phyloP scores from a whole-genome alignment of 164 flowering plant species.

The Dillenia turbinata region DNA sequence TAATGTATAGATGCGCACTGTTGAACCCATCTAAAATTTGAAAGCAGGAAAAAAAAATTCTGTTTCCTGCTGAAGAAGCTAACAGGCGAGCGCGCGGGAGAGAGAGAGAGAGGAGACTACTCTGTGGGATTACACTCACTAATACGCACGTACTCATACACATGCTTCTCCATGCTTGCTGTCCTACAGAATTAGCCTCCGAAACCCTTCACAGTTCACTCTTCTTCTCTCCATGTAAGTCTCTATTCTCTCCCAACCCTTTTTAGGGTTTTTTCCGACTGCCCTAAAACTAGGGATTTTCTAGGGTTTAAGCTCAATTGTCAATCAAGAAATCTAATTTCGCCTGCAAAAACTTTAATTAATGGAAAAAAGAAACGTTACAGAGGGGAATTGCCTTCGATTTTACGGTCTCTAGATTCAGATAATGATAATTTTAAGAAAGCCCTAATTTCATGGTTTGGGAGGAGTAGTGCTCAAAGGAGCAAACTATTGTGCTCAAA shows the following conservation, averaged over 20 bases:
- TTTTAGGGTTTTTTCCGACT: constrained; percentile 10
- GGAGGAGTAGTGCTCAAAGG: constrained; percentile 66
- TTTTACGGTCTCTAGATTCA: constrained; percentile 48
- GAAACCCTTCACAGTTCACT: constrained; percentile 14
- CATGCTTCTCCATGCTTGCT: constrained; percentile 17
- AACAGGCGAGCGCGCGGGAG: too few relatives aligned
- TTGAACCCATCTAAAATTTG: too few relatives aligned
- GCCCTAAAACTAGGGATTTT: constrained; percentile 15
- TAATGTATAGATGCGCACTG: too few relatives aligned
- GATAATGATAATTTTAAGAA: constrained; percentile 33
- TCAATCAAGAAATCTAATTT: constrained; percentile 22
- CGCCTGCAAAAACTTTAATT: constrained; percentile 17
- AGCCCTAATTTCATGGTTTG: constrained; percentile 36
- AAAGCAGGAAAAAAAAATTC: too few relatives aligned
- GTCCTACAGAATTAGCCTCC: constrained; percentile 13
- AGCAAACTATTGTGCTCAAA: constrained; percentile 81
- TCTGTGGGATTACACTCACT: too few relatives aligned
- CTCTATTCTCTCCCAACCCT: constrained; percentile 7
- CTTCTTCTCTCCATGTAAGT: constrained; percentile 20
- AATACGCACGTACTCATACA: too few relatives aligned
- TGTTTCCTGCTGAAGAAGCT: too few relatives aligned
- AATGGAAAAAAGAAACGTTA: constrained; percentile 38
- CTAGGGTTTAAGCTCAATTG: constrained; percentile 35
- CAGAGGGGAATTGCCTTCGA: constrained; percentile 55
- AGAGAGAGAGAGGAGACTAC: too few relatives aligned